Evolutionary conservation across 148 eudicot species (phyloP).

Genomic region (Cornus kousa): DNA sequence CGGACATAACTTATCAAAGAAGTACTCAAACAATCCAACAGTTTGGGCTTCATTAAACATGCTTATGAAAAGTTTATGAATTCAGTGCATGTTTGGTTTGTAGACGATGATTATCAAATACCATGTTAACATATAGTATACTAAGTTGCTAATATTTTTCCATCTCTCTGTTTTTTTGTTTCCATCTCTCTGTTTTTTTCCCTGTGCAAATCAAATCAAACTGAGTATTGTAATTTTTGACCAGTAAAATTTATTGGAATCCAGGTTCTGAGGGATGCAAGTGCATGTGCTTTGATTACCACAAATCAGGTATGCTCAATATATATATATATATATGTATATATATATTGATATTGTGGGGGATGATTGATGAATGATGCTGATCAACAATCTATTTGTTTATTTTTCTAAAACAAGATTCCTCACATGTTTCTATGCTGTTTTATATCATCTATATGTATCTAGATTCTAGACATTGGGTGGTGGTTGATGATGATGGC

Average conservation of each 20-base stretch:
- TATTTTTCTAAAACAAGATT: too few species aligned
- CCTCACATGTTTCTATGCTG: too few species aligned
- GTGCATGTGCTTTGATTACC: slow-evolving; percentile 17
- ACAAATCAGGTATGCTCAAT: neutral
- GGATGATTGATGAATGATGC: neutral
- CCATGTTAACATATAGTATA: too few species aligned
- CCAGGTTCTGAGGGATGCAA: slow-evolving; percentile 1
- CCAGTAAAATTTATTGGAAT: neutral
- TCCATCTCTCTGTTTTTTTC: too few species aligned
- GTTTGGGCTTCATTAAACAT: neutral
- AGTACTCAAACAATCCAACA: neutral
- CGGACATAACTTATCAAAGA: neutral
- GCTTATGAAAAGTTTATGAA: neutral
- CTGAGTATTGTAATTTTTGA: neutral
- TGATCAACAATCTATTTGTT: neutral
- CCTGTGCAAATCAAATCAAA: too few species aligned
- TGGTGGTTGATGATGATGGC: neutral
- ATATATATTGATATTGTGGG: too few species aligned
- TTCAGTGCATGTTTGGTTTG: too few species aligned
- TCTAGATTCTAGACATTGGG: neutral
- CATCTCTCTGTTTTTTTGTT: too few species aligned
- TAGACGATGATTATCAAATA: too few species aligned
- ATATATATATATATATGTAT: neutral
- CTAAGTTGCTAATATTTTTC: too few species aligned
- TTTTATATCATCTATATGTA: neutral